A percentile compares a stretch with the other conserved stretches of the same genome.
phyloP scores from a whole-genome alignment of 2,329 filamentous ascomycete species.

The Parasarocladium wereldwijsianum region DNA sequence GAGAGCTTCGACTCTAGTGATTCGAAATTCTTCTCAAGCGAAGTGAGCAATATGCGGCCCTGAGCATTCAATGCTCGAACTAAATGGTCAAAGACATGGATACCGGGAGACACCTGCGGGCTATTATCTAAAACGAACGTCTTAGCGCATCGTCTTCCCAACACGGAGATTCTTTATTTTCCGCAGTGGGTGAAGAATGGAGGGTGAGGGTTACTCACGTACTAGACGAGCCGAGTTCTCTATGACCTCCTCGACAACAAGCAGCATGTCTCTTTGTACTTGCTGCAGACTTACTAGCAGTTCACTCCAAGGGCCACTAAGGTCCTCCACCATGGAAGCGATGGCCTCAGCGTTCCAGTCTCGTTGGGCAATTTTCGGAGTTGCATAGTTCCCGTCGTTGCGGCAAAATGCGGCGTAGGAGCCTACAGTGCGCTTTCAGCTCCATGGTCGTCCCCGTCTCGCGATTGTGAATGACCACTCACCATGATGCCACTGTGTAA shows the following conservation, averaged over 20 bases:
- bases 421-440: slow-evolving; percentile 7
- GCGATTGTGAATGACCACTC: slow-evolving; percentile 3
- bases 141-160: not conserved
- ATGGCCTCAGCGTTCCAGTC: slow-evolving; percentile 33
- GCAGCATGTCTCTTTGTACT: not conserved
- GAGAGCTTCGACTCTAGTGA: not conserved
- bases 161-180: not conserved
- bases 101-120: not conserved
- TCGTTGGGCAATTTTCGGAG: slow-evolving; percentile 10
- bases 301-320: slow-evolving; percentile 17
- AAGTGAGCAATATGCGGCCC: not conserved
- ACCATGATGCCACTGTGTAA: slow-evolving; percentile 15
- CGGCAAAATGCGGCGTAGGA: slow-evolving; percentile 27
- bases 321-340: slow-evolving; percentile 17
- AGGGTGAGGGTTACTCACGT: slow-evolving; percentile 7
- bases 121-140: not conserved
- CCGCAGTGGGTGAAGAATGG: not conserved
- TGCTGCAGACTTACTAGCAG: slow-evolving; percentile 7
- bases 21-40: not conserved
- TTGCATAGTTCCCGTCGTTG: slow-evolving; percentile 22
- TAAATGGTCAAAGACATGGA: not conserved
- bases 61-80: not conserved
- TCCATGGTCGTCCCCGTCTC: not conserved
- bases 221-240: slow-evolving; percentile 7
- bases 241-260: not conserved